These are phyloP conservation scores for Tolypocladium guangdongense DNA, from an alignment of 2,329 filamentous ascomycete species.

Conservation along the genomic window DNA sequence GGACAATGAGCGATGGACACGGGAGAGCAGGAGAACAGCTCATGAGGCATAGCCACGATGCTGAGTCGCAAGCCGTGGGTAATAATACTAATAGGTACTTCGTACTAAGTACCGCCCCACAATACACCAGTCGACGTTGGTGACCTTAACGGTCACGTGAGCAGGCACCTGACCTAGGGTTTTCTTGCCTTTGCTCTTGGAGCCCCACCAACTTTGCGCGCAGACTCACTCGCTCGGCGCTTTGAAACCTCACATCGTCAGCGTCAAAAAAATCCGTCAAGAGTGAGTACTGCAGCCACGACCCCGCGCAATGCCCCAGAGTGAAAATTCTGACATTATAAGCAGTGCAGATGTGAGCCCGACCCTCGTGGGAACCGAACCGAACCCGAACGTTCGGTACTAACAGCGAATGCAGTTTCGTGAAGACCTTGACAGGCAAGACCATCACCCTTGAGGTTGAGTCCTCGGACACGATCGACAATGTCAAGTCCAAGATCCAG, in stretches of 20 bases:
- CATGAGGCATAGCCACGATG: not conserved
- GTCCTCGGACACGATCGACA: constrained; percentile 98
- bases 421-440: constrained; percentile 99
- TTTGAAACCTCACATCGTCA: constrained; percentile 29
- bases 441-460: constrained; percentile 99
- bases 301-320: not conserved
- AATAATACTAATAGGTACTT: no score
- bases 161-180: constrained; percentile 23
- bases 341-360: constrained; percentile 80
- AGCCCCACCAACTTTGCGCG: constrained; percentile 34
- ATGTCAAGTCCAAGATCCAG: constrained; percentile 99
- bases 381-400: constrained; percentile 14
- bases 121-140: not conserved
- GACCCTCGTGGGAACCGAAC: constrained; percentile 11
- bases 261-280: constrained; percentile 43
- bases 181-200: constrained; percentile 18
- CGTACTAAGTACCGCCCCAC: not conserved
- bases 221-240: constrained; percentile 21
- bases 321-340: constrained; percentile 34
- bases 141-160: constrained; percentile 17
- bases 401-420: constrained; percentile 59
- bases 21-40: not conserved
- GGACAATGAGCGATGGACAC: constrained; percentile 1
- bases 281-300: constrained; percentile 37
- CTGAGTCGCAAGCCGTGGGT: no score